Evolutionary conservation across 1,284 basidiomycete species (phyloP).

Genomic region (Ustilago hordei): DNA sequence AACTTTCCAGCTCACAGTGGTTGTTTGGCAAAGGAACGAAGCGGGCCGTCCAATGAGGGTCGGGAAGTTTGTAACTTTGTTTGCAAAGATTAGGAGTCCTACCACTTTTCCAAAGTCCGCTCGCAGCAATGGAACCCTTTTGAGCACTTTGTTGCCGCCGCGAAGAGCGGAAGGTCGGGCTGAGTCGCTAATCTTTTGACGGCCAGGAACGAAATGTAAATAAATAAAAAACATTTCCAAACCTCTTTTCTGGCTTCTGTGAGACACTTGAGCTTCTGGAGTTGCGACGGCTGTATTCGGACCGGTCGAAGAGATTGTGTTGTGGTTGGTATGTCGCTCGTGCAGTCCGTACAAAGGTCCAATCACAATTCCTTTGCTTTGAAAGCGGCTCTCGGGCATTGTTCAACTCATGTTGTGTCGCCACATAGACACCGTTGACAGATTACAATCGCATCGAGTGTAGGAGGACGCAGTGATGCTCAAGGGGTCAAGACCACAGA

Average conservation of each 20-base stretch:
- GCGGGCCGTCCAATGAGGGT: neutral
- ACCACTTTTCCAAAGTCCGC: constrained; percentile 1
- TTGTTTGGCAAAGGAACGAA: neutral
- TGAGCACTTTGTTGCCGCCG: neutral
- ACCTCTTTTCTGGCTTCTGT: neutral
- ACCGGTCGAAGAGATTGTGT: neutral
- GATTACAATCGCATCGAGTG: neutral
- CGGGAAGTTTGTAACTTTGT: neutral
- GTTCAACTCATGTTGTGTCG: neutral
- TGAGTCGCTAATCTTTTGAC: neutral
- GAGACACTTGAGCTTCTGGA: neutral
- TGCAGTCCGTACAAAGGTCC: neutral
- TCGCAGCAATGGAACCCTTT: neutral
- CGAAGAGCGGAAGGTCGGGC: neutral
- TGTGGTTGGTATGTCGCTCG: neutral
- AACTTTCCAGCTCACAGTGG: neutral
- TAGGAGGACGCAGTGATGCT: neutral
- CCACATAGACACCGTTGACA: neutral
- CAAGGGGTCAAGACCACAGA: too few relatives aligned
- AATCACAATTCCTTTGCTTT: neutral
- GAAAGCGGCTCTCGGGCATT: neutral
- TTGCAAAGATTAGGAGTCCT: neutral
- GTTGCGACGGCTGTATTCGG: neutral
- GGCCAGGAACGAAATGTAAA: neutral
- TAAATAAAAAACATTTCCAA: neutral